Percentiles rank a stretch among this genome's conserved stretches.
phyloP scores from a whole-genome alignment of 75 land plant genomes.

The Pseudotsuga menziesii region DNA sequence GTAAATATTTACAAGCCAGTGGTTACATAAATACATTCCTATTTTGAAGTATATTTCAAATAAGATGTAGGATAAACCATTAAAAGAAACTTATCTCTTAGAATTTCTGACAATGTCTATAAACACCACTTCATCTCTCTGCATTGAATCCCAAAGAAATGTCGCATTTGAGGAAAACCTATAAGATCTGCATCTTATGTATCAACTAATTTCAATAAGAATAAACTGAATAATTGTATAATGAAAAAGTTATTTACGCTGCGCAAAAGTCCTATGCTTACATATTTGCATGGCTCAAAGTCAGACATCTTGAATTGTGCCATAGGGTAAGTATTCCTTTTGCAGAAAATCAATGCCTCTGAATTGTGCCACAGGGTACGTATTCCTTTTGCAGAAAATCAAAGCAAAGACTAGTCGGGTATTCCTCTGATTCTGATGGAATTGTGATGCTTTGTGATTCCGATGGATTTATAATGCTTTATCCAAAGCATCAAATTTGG shows the following conservation, averaged over 20 bases:
- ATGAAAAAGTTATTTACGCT: slow-evolving; percentile 33
- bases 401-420: background rate
- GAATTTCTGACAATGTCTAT: slow-evolving; percentile 70
- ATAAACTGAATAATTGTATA: no score
- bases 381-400: slow-evolving; percentile 26
- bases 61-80: background rate
- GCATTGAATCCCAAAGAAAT: background rate
- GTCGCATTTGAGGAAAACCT: background rate
- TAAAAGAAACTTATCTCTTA: slow-evolving; percentile 38
- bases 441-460: no score
- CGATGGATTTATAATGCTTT: no score
- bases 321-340: no score
- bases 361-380: slow-evolving; percentile 57
- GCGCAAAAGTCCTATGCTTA: slow-evolving; percentile 76
- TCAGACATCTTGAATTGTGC: slow-evolving; percentile 76
- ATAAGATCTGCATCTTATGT: background rate
- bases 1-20: background rate
- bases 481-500: slow-evolving; percentile 1
- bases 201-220: background rate
- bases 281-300: slow-evolving; percentile 50
- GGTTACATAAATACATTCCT: background rate
- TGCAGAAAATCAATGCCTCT: no score
- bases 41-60: background rate
- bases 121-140: slow-evolving; percentile 77
- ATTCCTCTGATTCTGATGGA: slow-evolving; percentile 11